A percentile compares a stretch with the other conserved stretches of the same genome.
Conservation (phyloP, 208 protist species). For the Strigomonas oncopelti region DNA sequence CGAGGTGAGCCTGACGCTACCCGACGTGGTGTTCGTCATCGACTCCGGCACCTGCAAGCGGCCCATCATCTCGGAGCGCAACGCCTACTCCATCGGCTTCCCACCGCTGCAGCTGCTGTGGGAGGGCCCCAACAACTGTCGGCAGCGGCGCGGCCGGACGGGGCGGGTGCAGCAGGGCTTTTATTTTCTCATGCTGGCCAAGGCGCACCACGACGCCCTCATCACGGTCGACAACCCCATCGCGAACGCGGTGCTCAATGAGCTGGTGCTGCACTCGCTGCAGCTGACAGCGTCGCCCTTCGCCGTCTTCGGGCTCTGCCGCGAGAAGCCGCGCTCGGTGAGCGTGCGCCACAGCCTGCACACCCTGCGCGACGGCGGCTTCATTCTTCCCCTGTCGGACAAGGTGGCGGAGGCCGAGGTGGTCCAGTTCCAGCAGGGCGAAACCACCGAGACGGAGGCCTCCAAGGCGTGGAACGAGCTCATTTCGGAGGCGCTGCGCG, state of each 20-base stretch:
- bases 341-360: constrained; percentile 56
- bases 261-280: constrained; percentile 75
- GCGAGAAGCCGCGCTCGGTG: constrained; percentile 50
- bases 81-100: constrained; percentile 58
- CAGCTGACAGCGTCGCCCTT: constrained; percentile 61
- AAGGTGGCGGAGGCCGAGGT: constrained; percentile 31
- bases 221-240: constrained; percentile 40
- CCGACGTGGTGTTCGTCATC: constrained; percentile 94
- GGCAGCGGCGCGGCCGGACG: constrained; percentile 74
- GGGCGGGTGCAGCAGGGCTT: constrained; percentile 86
- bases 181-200: constrained; percentile 72
- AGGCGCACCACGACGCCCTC: constrained; percentile 35
- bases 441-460: constrained; percentile 4
- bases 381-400: constrained; percentile 45
- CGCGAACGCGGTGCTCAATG: constrained; percentile 61
- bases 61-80: constrained; percentile 47
- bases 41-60: constrained; percentile 88
- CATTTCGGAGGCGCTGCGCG: background rate
- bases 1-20: constrained; percentile 95
- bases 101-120: constrained; percentile 77
- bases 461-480: constrained; percentile 1
- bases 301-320: constrained; percentile 63
- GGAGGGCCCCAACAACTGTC: constrained; percentile 53
- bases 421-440: constrained; percentile 20
- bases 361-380: constrained; percentile 62